phyloP scores from a whole-genome alignment of 2,329 filamentous ascomycete species.

The Paraphaeosphaeria minitans region DNA sequence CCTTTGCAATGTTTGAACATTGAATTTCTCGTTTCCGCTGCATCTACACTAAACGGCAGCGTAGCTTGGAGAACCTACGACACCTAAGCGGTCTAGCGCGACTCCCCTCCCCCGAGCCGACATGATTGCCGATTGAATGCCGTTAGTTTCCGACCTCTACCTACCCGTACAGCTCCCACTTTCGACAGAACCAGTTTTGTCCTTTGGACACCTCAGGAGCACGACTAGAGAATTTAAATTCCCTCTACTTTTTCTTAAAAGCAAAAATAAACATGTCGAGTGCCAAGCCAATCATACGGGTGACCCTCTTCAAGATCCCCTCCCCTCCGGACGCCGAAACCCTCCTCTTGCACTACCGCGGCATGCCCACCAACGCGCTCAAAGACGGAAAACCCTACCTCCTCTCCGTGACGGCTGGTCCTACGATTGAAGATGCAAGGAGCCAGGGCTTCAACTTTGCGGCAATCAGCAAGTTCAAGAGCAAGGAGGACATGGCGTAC shows the following conservation, averaged over 20 bases:
- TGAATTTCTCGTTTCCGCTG: not conserved
- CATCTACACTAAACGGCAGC: not conserved
- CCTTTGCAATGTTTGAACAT: not conserved
- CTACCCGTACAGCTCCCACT: not conserved
- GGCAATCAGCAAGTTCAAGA: conserved; percentile 65
- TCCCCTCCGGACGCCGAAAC: conserved; percentile 6
- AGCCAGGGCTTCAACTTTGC: conserved; percentile 67
- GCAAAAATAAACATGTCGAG: not conserved
- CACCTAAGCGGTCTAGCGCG: not conserved
- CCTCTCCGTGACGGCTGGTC: conserved; percentile 58
- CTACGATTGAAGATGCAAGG: conserved; percentile 59
- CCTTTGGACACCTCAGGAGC: not conserved
- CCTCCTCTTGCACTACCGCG: conserved; percentile 9
- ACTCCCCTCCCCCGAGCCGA: not conserved
- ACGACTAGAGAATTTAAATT: not conserved
- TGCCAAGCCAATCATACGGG: not conserved
- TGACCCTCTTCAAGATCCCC: conserved; percentile 16
- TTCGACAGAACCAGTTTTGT: not conserved
- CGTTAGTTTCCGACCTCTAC: not conserved
- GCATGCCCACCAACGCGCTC: conserved; percentile 7
- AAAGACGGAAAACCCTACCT: conserved; percentile 69
- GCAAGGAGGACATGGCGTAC: conserved; percentile 68
- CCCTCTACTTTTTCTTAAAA: no score
- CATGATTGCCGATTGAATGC: not conserved
- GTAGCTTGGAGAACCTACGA: not conserved